Conservation (phyloP, 208 protist genomes). For the Angomonas deanei region DNA sequence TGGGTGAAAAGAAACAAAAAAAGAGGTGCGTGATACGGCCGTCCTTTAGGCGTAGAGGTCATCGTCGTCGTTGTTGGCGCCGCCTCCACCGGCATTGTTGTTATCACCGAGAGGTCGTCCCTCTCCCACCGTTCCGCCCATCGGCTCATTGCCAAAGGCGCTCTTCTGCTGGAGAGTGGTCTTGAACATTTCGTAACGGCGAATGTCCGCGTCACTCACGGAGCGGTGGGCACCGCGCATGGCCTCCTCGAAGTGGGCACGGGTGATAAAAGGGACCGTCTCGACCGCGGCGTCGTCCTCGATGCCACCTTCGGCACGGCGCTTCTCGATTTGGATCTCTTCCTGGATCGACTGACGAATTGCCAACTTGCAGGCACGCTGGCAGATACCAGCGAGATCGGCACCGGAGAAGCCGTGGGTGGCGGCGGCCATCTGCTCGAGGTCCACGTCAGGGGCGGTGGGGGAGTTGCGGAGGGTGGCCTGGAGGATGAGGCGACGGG, state of each 20-base stretch:
- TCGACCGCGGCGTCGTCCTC: conserved; percentile 77
- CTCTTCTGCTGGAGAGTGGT: conserved; percentile 73
- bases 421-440: conserved; percentile 93
- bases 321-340: conserved; percentile 78
- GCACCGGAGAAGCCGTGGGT: conserved; percentile 99
- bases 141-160: conserved; percentile 38
- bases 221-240: conserved; percentile 86
- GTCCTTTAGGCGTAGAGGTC: conserved; percentile 59
- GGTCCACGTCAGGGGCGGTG: conserved; percentile 94
- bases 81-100: conserved; percentile 12
- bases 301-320: conserved; percentile 45
- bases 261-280: conserved; percentile 87
- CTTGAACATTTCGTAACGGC: conserved; percentile 92
- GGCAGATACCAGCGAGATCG: conserved; percentile 94
- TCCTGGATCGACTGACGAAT: conserved; percentile 90
- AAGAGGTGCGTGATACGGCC: no score
- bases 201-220: conserved; percentile 90
- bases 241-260: conserved; percentile 89
- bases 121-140: conserved; percentile 6
- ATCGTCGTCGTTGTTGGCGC: conserved; percentile 18
- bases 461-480: conserved; percentile 98
- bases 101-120: conserved; percentile 21
- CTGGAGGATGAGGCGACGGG: conserved; percentile 96
- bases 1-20: conserved; percentile 10
- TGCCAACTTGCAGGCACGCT: conserved; percentile 91